Base-by-base conservation (phyloP, 352 stramenopile genomes). In the Pythium rhizo-oryzae region DNA sequence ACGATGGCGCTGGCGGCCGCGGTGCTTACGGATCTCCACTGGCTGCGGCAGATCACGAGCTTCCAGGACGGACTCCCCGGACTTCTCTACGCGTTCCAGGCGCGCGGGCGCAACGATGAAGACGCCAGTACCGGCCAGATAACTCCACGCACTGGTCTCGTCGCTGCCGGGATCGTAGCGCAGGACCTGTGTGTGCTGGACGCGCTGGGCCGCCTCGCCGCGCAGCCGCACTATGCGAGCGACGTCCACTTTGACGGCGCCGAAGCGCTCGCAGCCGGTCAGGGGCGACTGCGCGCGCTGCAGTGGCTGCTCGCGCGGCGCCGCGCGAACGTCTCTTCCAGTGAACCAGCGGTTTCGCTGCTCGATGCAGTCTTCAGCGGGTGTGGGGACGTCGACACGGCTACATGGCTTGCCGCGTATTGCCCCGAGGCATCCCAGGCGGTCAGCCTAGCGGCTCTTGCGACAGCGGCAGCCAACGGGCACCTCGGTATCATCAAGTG, bases 41-140 rank as follows among this genome's bases (percentile, higher is more conserved):
- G 60, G 60, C 33, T 67, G 24, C 51, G 51, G 13, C 37, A 67
- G 60, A 67, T 67, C 51, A 25, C 60, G 33, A 37, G 50, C 23
- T 67, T 60, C 60, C 53, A 55, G 50, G 41, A 59, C 37, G 51
- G 39, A 16, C 24, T 67, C 6, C 60, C 60, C 11, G 51, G 39
- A 16, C 60, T 59, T 15, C 21, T 67, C 47, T 37, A n/a, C 25
- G 12, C 21, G 15, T 67, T 60, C n/a, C 47, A 65, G 16, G 18
- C 21, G 6, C 59, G 24, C 6, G 16, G 24, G 1, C 8, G 19
- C 53, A 33, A 9, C 37, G 37, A 43, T 43, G 37, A 28, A 28
- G 15, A 43, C 37, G 3, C 9, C 37, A 9, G 3, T 4, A 43
- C 37, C 4, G 51, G 2, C 25, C 49, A 18, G 37, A 9, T 3